phyloP scores from a whole-genome alignment of 2,329 filamentous ascomycete genomes.

The Neodidymelliopsis sp. region DNA sequence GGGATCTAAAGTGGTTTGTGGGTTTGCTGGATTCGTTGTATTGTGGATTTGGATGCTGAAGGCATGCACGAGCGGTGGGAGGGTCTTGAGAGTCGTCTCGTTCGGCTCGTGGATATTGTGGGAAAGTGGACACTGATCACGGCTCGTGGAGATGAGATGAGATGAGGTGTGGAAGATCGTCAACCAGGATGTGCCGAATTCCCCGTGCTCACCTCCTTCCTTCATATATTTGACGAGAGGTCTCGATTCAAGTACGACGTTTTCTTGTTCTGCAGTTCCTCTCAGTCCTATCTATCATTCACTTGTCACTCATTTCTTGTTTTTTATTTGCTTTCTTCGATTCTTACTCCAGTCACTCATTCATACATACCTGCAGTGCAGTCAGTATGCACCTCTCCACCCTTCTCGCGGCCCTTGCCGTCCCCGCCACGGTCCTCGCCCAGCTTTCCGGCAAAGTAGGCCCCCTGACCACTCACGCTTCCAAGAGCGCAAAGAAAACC shows the following conservation, averaged over 20 bases:
- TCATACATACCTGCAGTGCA: conserved; percentile 35
- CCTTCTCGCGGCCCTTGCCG: conserved; percentile 30
- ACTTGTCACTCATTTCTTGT: conserved; percentile 8
- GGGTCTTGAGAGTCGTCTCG: too few species aligned
- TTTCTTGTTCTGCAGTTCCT: too few species aligned
- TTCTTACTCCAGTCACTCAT: conserved; percentile 12
- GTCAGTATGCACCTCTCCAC: conserved; percentile 37
- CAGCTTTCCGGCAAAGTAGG: conserved; percentile 48
- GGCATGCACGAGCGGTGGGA: too few species aligned
- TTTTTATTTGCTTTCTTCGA: conserved; percentile 13
- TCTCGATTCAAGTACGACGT: background rate
- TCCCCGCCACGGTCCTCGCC: conserved; percentile 28
- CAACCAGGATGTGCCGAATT: too few species aligned
- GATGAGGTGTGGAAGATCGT: too few species aligned
- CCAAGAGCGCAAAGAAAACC: conserved; percentile 57
- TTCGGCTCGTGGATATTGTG: too few species aligned
- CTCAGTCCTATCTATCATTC: conserved; percentile 1
- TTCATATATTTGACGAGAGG: conserved; percentile 12
- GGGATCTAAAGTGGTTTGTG: too few species aligned
- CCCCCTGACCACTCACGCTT: conserved; percentile 38
- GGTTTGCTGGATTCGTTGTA: too few species aligned
- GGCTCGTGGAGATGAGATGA: too few species aligned
- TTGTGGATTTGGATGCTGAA: too few species aligned
- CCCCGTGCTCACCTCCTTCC: too few species aligned
- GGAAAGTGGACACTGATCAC: too few species aligned